Conservation (phyloP, 441 rosid species). For the Gossypium davidsonii region DNA sequence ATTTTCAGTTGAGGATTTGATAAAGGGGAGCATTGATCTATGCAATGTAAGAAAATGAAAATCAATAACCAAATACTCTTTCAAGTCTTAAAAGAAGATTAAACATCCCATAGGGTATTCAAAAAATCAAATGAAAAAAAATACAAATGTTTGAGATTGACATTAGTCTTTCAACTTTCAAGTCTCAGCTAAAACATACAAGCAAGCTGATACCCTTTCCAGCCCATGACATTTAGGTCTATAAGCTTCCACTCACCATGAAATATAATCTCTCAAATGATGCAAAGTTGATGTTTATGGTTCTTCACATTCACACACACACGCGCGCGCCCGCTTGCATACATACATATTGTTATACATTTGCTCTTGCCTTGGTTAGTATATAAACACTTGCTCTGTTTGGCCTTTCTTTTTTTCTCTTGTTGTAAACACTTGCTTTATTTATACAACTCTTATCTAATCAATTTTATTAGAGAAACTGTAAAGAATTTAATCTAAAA, state of each 20-base stretch:
- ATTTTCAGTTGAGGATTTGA: background rate
- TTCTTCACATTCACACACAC: background rate
- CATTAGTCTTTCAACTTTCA: background rate
- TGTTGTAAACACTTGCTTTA: too few relatives aligned
- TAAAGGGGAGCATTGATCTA: background rate
- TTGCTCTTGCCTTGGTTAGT: background rate
- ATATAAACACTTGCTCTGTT: background rate
- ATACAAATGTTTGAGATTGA: background rate
- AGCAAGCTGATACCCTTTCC: background rate
- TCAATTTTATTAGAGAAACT: too few relatives aligned
- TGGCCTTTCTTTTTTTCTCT: too few relatives aligned
- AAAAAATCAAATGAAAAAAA: background rate
- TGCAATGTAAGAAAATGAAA: background rate
- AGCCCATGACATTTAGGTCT: background rate
- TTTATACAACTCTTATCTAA: too few relatives aligned
- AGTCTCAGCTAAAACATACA: background rate
- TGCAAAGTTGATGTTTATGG: background rate
- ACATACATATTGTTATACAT: background rate
- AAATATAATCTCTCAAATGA: background rate
- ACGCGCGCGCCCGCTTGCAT: background rate
- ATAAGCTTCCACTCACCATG: background rate
- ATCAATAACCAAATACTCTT: background rate
- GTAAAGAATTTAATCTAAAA: too few relatives aligned
- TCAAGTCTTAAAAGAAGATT: background rate
- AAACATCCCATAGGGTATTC: background rate